Percentiles rank a stretch among this genome's conserved stretches.
These are phyloP conservation scores for Boletus rubescentipes DNA, from an alignment of 768 basidiomycete genomes.

Conservation along the genomic window DNA sequence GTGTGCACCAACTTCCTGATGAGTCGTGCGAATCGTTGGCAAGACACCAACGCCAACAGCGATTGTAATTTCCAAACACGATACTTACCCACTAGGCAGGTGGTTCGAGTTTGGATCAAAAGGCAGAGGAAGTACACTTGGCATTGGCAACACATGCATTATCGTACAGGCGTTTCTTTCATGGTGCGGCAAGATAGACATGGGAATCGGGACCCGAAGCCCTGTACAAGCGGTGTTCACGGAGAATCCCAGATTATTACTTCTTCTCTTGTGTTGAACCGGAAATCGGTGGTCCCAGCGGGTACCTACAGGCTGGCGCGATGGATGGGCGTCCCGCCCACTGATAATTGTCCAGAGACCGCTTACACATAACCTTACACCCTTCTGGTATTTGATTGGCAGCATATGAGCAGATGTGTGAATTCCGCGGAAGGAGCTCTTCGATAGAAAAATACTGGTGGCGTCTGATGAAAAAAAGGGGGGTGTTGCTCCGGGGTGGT, in stretches of 20 bases:
- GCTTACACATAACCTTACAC: neutral
- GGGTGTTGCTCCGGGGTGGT: neutral
- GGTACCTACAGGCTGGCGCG: neutral
- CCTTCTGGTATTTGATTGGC: neutral
- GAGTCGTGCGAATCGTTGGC: constrained; percentile 3
- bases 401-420: neutral
- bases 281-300: neutral
- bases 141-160: neutral
- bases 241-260: neutral
- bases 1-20: neutral
- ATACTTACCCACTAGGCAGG: too few relatives aligned
- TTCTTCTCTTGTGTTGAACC: neutral
- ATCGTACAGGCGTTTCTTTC: neutral
- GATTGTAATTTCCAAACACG: neutral
- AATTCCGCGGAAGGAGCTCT: neutral
- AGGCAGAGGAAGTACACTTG: neutral
- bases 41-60: constrained; percentile 1
- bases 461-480: neutral
- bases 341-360: neutral
- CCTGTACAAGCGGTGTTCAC: neutral
- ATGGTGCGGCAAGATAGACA: neutral
- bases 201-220: neutral
- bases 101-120: neutral
- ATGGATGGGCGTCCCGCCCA: neutral
- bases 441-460: neutral